Evolutionary conservation across 176 grass and related monocot species (phyloP).

Genomic region (Carex scoparia): DNA sequence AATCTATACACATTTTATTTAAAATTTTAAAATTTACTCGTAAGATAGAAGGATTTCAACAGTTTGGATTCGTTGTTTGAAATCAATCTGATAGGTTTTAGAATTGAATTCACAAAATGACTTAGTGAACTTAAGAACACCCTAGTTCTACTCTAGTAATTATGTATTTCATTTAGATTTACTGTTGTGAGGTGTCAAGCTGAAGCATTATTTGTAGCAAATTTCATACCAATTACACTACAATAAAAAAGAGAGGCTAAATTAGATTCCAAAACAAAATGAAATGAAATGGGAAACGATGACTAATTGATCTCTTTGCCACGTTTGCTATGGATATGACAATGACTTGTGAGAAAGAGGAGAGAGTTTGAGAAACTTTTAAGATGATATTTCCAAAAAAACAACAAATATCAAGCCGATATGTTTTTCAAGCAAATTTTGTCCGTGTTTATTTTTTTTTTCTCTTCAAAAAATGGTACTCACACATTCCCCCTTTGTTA

Average conservation of each 20-base stretch:
- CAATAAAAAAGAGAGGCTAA: background rate
- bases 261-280: background rate
- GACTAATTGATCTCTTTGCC: background rate
- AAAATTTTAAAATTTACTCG: no score
- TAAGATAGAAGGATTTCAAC: no score
- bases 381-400: background rate
- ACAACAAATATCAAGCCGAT: background rate
- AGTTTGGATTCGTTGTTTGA: no score
- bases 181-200: background rate
- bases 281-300: background rate
- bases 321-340: background rate
- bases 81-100: no score
- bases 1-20: no score
- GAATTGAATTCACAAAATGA: no score
- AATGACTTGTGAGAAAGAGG: constrained; percentile 5
- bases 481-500: constrained; percentile 7
- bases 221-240: background rate
- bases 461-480: background rate
- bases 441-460: background rate
- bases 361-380: background rate
- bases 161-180: no score
- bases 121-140: no score
- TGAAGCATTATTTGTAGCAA: background rate
- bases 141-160: no score
- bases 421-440: background rate